These are phyloP conservation scores for Crithidia mellificae DNA, from an alignment of 208 protist genomes.

Conservation along the genomic window DNA sequence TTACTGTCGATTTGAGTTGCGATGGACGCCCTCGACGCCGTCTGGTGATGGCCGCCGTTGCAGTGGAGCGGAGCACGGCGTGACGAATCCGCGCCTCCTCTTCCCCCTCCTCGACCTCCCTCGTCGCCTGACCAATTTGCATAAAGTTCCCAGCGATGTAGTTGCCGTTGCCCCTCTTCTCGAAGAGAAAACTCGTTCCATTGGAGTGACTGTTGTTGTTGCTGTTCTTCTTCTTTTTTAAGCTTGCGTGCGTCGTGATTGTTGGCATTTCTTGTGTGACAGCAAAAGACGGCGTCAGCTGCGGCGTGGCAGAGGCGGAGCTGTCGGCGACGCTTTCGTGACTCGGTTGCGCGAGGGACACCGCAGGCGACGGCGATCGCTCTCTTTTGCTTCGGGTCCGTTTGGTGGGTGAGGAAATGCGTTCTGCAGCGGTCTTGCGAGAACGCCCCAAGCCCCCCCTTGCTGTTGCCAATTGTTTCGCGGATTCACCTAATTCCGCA, in stretches of 20 bases:
- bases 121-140: no score
- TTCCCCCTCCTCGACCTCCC: no score
- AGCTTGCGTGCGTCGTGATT: neutral
- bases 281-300: slow-evolving; percentile 6
- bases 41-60: slow-evolving; percentile 14
- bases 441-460: no score
- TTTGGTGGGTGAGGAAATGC: no score
- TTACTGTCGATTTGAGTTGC: neutral
- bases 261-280: neutral
- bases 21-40: slow-evolving; percentile 11
- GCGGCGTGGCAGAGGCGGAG: slow-evolving; percentile 1
- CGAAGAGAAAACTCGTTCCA: no score
- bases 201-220: no score
- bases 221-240: no score
- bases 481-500: no score
- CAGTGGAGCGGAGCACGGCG: slow-evolving; percentile 36
- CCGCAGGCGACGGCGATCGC: neutral
- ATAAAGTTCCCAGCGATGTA: no score
- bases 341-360: neutral
- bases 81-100: slow-evolving; percentile 40
- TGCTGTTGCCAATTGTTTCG: no score
- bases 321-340: neutral
- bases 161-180: no score
- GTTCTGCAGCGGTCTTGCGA: no score
- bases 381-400: neutral